Evolutionary conservation across 2,329 filamentous ascomycete species (phyloP), one percentile per base, ranked within the genome.

Genomic region (Microsporum ferrugineum): DNA sequence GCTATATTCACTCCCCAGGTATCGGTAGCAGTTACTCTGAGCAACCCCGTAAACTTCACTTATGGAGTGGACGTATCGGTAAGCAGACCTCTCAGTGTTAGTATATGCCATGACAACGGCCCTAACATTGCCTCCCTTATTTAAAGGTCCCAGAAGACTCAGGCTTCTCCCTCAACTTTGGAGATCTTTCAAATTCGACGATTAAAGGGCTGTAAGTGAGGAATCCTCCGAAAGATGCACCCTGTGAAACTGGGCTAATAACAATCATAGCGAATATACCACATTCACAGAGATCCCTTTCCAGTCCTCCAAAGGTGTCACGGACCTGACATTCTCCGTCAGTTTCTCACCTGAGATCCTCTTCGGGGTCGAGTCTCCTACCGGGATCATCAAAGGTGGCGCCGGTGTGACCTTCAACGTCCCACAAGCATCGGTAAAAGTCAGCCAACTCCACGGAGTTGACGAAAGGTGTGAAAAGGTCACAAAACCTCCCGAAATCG

Each of bases 351-450:
- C 65, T 1, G 63, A 66, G 57, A 63, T 68, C 45, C 65, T 66
- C 3, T 63, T 67, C 23, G 65, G 65, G 23, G 51, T 68, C 43
- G 57, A 36, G 29, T 63, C 64, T 12, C 27, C 58, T 8, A 51
- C 57, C 34, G 61, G 60, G 3, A 14, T 33, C 17, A 61, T 63
- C 45, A 64, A n/a, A 0, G 66, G 68, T 1, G 68, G 66, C 3
- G 62, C 68, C 2, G 68, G 68, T 1, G 66, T 65, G 12, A 66
- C 62, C 51, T 60, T 69, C 34, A 62, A 66, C 49, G 51, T 69
- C 45, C 68, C 68, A 27, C 61, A 63, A 5, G 49, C 68, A n/a
- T 60, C 64, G 14, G 59, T 68, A 27, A 67, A 67, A 43, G 60
- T 66, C 36, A 63, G 63, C 2, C 62, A 62, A 38, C 61, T 66